These are phyloP conservation scores for Volvariella surrecta DNA, from an alignment of 1,284 basidiomycete species.

Conservation along the genomic window DNA sequence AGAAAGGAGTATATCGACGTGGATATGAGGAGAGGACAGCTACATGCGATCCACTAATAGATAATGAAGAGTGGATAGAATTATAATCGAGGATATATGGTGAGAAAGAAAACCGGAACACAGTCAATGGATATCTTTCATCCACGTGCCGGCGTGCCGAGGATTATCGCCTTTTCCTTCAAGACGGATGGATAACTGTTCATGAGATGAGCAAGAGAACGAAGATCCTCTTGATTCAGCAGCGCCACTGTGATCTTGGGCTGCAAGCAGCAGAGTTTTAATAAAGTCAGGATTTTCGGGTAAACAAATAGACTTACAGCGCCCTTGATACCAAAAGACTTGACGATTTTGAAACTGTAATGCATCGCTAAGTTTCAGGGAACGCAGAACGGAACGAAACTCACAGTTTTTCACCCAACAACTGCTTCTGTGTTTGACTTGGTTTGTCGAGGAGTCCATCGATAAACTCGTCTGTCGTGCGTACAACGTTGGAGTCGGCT, in stretches of 20 bases:
- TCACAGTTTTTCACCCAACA: conserved; percentile 71
- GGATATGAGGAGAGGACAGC: too few relatives aligned
- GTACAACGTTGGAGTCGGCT: conserved; percentile 58
- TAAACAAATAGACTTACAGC: conserved; percentile 40
- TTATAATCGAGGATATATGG: not conserved
- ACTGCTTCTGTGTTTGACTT: conserved; percentile 69
- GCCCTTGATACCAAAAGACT: conserved; percentile 70
- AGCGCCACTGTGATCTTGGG: conserved; percentile 79
- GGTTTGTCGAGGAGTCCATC: conserved; percentile 60
- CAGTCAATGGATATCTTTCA: too few relatives aligned
- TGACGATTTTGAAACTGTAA: conserved; percentile 66
- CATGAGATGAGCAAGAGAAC: conserved; percentile 78
- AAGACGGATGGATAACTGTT: conserved; percentile 77
- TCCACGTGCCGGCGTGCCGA: conserved; percentile 4
- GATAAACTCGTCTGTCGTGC: conserved; percentile 73
- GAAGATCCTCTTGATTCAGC: conserved; percentile 78
- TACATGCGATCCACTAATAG: too few relatives aligned
- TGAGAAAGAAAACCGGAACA: not conserved
- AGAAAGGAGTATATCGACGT: too few relatives aligned
- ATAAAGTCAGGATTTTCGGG: not conserved
- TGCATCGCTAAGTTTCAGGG: conserved; percentile 3
- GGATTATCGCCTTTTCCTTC: conserved; percentile 56
- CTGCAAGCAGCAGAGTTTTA: conserved; percentile 23
- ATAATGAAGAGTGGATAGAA: not conserved
- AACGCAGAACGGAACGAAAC: conserved; percentile 19